Evolutionary conservation across 2,329 filamentous ascomycete genomes (phyloP).

Genomic region (Mollisia scopiformis): DNA sequence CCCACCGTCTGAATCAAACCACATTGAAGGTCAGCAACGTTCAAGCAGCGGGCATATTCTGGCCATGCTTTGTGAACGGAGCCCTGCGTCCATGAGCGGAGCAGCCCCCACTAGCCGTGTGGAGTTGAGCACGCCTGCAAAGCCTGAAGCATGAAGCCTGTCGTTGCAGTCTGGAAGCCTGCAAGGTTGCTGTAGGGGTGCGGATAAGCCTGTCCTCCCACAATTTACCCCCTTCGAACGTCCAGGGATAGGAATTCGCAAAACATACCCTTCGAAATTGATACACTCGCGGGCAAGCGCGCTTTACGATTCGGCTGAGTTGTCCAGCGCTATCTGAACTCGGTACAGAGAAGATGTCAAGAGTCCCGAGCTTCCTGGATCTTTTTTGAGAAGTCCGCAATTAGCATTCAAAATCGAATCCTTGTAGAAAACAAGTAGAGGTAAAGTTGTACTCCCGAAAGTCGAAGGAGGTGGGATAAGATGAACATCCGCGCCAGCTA

Average conservation of each 20-base stretch:
- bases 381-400: constrained; percentile 4
- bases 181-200: constrained; percentile 1
- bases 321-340: constrained; percentile 7
- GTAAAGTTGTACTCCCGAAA: neutral
- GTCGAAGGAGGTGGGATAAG: neutral
- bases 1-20: neutral
- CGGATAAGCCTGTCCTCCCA: constrained; percentile 21
- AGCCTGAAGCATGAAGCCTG: constrained; percentile 23
- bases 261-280: constrained; percentile 12
- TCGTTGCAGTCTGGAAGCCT: constrained; percentile 14
- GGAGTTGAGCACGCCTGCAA: constrained; percentile 14
- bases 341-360: constrained; percentile 5
- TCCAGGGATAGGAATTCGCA: constrained; percentile 8
- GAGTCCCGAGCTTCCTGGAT: constrained; percentile 7
- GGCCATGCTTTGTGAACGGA: constrained; percentile 19
- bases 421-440: neutral
- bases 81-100: constrained; percentile 24
- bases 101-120: constrained; percentile 16
- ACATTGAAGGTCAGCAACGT: neutral
- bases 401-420: constrained; percentile 3
- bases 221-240: neutral
- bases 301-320: neutral
- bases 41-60: constrained; percentile 10
- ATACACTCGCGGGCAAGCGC: constrained; percentile 9
- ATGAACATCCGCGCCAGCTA: neutral